phyloP scores from a whole-genome alignment of 495 filamentous ascomycete species.

The Sporormia fimetaria region DNA sequence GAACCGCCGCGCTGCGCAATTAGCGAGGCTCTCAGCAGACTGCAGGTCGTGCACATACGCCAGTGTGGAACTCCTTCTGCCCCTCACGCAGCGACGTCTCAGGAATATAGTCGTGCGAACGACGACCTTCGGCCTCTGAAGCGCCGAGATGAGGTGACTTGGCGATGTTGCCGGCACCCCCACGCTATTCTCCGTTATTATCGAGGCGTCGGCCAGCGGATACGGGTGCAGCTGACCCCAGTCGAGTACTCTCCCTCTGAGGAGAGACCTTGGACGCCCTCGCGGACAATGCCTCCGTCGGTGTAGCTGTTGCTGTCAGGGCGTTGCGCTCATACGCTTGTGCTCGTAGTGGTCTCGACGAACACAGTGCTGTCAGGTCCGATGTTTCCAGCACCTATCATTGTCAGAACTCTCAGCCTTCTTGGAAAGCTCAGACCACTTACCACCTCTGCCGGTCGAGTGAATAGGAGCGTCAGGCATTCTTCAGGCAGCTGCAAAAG shows the following conservation, averaged over 20 bases:
- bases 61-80: slow-evolving; percentile 35
- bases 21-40: slow-evolving; percentile 12
- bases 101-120: slow-evolving; percentile 28
- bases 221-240: slow-evolving; percentile 14
- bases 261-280: slow-evolving; percentile 27
- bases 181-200: slow-evolving; percentile 21
- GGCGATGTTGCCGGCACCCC: slow-evolving; percentile 31
- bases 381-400: slow-evolving; percentile 34
- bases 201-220: background rate
- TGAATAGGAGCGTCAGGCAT: slow-evolving; percentile 19
- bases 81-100: slow-evolving; percentile 28
- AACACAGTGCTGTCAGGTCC: slow-evolving; percentile 27
- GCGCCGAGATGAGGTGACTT: slow-evolving; percentile 14
- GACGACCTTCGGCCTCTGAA: slow-evolving; percentile 2
- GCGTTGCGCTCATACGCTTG: too few species aligned
- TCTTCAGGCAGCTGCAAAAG: background rate
- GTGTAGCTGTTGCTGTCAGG: slow-evolving; percentile 30
- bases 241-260: slow-evolving; percentile 18
- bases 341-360: background rate
- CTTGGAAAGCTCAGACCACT: background rate
- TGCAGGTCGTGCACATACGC: slow-evolving; percentile 22
- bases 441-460: slow-evolving; percentile 35
- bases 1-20: slow-evolving; percentile 31
- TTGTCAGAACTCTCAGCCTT: background rate
- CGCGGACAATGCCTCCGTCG: slow-evolving; percentile 32